phyloP scores from a whole-genome alignment of 1,139 yeast genomes.

The Saccharomycopsis crataegensis region DNA sequence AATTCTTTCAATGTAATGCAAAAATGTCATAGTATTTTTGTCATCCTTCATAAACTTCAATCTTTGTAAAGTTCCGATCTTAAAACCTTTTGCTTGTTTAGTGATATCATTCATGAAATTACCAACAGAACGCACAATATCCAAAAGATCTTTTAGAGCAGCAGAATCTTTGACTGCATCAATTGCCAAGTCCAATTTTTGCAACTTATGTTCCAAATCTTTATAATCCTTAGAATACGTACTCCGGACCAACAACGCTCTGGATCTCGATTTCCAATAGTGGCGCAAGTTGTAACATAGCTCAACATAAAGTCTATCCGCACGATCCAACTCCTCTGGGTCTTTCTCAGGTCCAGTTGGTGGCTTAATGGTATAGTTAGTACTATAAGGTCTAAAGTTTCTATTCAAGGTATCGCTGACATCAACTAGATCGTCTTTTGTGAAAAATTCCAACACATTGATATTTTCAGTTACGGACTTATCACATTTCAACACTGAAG shows the following conservation, averaged over 20 bases:
- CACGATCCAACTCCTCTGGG: slow-evolving; percentile 60
- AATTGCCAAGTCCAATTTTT: slow-evolving; percentile 61
- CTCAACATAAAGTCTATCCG: slow-evolving; percentile 74
- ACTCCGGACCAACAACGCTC: slow-evolving; percentile 59
- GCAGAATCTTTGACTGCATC: slow-evolving; percentile 53
- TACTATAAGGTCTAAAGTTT: slow-evolving; percentile 66
- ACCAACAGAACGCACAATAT: slow-evolving; percentile 77
- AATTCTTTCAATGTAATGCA: slow-evolving; percentile 81
- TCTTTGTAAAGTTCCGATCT: slow-evolving; percentile 72
- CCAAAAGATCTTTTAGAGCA: slow-evolving; percentile 60
- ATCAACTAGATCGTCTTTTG: slow-evolving; percentile 62
- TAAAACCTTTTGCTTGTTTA: slow-evolving; percentile 80
- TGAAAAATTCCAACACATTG: slow-evolving; percentile 77
- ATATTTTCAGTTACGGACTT: slow-evolving; percentile 57
- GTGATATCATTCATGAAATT: slow-evolving; percentile 86
- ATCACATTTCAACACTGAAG: slow-evolving; percentile 65
- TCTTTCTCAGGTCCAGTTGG: slow-evolving; percentile 45
- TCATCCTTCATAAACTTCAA: slow-evolving; percentile 82
- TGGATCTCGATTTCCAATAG: slow-evolving; percentile 85
- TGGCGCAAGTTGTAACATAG: slow-evolving; percentile 68
- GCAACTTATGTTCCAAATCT: slow-evolving; percentile 58
- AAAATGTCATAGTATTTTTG: slow-evolving; percentile 67
- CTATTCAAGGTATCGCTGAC: slow-evolving; percentile 60
- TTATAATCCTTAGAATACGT: slow-evolving; percentile 69
- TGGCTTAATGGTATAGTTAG: slow-evolving; percentile 36